Conservation (phyloP, 176 grass and related monocot genomes). For the bread wheat (Triticum aestivum) region DNA sequence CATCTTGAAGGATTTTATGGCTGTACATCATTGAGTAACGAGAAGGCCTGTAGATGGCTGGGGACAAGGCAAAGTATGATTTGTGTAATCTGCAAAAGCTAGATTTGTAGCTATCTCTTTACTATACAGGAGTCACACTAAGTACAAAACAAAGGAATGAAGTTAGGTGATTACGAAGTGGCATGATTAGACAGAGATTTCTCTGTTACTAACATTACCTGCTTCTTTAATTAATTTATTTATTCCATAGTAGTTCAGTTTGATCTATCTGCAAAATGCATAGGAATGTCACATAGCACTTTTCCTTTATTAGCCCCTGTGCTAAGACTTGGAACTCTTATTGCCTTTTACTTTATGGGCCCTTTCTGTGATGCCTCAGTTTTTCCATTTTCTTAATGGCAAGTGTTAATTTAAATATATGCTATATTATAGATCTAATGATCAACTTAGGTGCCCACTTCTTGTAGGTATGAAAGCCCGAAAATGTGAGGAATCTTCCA, state of each 20-base stretch:
- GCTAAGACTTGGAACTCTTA: slow-evolving; percentile 36
- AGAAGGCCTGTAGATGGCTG: slow-evolving; percentile 19
- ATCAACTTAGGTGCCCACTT: slow-evolving; percentile 56
- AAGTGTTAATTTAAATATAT: slow-evolving; percentile 51
- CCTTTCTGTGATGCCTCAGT: slow-evolving; percentile 46
- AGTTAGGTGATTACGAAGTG: not conserved
- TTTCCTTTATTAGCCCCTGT: slow-evolving; percentile 33
- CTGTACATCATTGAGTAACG: slow-evolving; percentile 17
- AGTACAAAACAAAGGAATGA: slow-evolving; percentile 1
- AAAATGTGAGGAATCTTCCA: slow-evolving; percentile 69
- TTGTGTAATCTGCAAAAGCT: slow-evolving; percentile 24
- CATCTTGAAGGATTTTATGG: slow-evolving; percentile 32
- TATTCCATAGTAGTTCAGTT: not conserved
- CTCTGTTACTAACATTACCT: slow-evolving; percentile 6
- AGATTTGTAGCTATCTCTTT: slow-evolving; percentile 12
- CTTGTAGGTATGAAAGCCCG: slow-evolving; percentile 44
- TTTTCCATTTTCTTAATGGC: slow-evolving; percentile 45
- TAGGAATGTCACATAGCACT: slow-evolving; percentile 27
- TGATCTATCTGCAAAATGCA: slow-evolving; percentile 25
- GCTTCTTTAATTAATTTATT: slow-evolving; percentile 18
- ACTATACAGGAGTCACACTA: slow-evolving; percentile 4
- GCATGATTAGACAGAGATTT: not conserved
- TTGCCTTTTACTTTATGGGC: slow-evolving; percentile 32
- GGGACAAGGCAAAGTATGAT: slow-evolving; percentile 14
- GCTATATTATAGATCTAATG: slow-evolving; percentile 60